Percentiles rank a stretch among this genome's conserved stretches.
Evolutionary conservation across 208 protist species (phyloP).

Genomic region (Wallacemonas collosoma): DNA sequence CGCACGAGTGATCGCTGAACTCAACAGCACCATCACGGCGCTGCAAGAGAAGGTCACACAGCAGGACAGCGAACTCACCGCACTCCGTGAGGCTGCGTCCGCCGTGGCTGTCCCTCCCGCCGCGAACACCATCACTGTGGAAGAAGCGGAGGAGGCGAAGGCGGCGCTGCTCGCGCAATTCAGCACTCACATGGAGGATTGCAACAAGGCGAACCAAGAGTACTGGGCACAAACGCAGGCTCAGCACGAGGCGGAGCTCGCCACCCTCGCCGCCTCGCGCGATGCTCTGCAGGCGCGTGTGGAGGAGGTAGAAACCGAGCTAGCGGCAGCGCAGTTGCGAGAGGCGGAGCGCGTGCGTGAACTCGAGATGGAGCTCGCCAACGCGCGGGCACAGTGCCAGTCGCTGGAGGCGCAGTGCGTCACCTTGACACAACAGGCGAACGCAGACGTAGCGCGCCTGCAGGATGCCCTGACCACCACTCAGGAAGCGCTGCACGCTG

Average conservation of each 20-base stretch:
- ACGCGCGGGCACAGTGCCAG: neutral
- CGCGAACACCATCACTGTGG: constrained; percentile 19
- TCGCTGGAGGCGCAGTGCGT: neutral
- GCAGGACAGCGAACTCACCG: constrained; percentile 20
- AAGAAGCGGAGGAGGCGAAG: constrained; percentile 23
- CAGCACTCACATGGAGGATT: constrained; percentile 54
- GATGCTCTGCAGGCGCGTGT: constrained; percentile 27
- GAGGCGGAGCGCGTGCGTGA: constrained; percentile 20
- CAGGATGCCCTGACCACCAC: constrained; percentile 4
- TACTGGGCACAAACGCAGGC: constrained; percentile 31
- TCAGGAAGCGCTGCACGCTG: neutral
- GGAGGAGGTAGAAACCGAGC: constrained; percentile 27
- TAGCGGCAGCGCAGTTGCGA: constrained; percentile 20
- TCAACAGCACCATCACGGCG: neutral
- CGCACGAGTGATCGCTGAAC: neutral
- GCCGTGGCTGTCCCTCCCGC: neutral
- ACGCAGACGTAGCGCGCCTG: neutral
- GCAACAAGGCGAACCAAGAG: constrained; percentile 41
- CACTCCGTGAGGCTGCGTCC: constrained; percentile 1
- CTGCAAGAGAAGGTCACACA: neutral
- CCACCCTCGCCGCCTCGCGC: constrained; percentile 13
- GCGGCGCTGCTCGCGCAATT: constrained; percentile 40
- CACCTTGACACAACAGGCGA: neutral
- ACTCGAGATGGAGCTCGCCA: constrained; percentile 2
- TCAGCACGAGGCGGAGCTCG: constrained; percentile 31